Conservation (phyloP, 2,329 filamentous ascomycete genomes). For the Mollisiaceae sp. region DNA sequence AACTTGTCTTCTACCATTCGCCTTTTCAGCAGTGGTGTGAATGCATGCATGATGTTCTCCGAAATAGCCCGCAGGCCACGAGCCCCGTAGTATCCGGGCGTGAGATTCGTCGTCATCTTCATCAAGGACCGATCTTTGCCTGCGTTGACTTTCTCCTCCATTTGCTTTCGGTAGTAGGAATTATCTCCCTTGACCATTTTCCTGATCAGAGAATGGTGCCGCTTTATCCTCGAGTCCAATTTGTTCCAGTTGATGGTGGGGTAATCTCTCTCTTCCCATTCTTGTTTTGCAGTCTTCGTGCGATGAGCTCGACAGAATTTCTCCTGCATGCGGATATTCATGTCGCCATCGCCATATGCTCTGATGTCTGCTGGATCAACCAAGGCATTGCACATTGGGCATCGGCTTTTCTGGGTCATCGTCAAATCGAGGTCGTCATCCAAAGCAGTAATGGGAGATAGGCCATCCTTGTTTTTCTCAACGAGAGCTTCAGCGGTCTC, state of each 20-base stretch:
- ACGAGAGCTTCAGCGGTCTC: slow-evolving; percentile 19
- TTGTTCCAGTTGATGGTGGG: slow-evolving; percentile 72
- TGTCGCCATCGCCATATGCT: slow-evolving; percentile 50
- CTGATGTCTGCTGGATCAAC: slow-evolving; percentile 62
- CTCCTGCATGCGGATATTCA: slow-evolving; percentile 63
- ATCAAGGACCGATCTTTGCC: slow-evolving; percentile 66
- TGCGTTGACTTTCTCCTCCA: slow-evolving; percentile 59
- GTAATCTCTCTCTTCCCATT: slow-evolving; percentile 56
- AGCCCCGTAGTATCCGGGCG: slow-evolving; percentile 84
- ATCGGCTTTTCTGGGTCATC: slow-evolving; percentile 46
- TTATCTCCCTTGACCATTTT: slow-evolving; percentile 58
- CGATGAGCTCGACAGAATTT: slow-evolving; percentile 70
- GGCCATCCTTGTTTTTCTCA: slow-evolving; percentile 6
- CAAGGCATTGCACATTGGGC: slow-evolving; percentile 69
- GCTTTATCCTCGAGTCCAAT: slow-evolving; percentile 62
- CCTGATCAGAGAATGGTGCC: slow-evolving; percentile 60
- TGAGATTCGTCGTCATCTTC: slow-evolving; percentile 57
- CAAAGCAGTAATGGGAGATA: not conserved
- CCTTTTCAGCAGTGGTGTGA: slow-evolving; percentile 64
- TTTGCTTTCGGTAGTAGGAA: slow-evolving; percentile 65
- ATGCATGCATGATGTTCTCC: slow-evolving; percentile 66
- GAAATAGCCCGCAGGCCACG: slow-evolving; percentile 75
- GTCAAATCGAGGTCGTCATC: slow-evolving; percentile 34
- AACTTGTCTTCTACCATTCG: slow-evolving; percentile 67
- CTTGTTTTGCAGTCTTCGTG: slow-evolving; percentile 54